Base-by-base conservation (phyloP, 225 moss, liverwort and hornwort genomes). In the Straminergon stramineum region DNA sequence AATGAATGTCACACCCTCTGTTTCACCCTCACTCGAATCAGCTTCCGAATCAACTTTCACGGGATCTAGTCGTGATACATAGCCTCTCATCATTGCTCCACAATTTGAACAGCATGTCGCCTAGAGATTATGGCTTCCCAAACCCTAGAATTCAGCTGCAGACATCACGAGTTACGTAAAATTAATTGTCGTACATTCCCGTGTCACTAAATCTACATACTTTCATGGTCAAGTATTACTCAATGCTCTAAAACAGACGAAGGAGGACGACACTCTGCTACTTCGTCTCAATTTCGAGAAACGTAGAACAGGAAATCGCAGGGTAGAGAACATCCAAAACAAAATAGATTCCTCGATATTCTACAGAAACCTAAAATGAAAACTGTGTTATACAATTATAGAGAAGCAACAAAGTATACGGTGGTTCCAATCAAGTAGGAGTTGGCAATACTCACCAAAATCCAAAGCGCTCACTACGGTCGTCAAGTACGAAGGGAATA, bases 11-110 rank as follows among this genome's bases (percentile, higher is more conserved):
- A 31, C 43, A 63, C 43, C 45, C 81, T 88, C 75, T 56, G 75
- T 27, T 83, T 85, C 84, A 82, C 79, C 91, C 77, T 89, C 89
- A 65, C 91, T 90, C 75, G 85, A 91, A 87, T 70, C 57, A 41
- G 65, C 87, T 79, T 91, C 89, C 43, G 66, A 88, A 82, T 85
- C 91, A 28, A 90, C 22, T 60, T 80, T 81, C 66, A 85, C 45
- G 17, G 90, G 81, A 78, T 91, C 66, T 57, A 78, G 76, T 62
- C 79, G 76, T 67, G 88, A 84, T 51, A 23, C 87, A 57, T 79
- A 90, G 56, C 81, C 82, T 53, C 85, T 87, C 88, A 87, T 87
- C 92, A 89, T 94, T 71, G 74, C 87, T 89, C 63, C 84, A 48
- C 27, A 39, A 82, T 71, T 81, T 75, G 81, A 80, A 67, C 84